Base-by-base conservation (phyloP, 169 alveolate genomes). In the Plasmodium blacklocki region DNA sequence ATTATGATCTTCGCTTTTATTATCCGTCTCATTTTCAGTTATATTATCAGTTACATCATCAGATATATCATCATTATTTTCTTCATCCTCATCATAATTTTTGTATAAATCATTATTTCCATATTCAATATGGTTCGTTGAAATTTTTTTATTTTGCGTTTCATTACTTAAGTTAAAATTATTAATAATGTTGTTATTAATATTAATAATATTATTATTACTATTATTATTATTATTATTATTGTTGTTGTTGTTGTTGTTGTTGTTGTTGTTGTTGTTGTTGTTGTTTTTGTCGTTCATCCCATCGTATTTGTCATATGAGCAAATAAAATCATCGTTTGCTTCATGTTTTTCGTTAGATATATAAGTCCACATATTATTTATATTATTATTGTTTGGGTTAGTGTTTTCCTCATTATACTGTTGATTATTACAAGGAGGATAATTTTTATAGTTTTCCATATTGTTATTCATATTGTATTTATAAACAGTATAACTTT, bases 301-400 rank as follows among this genome's bases (percentile, higher is more conserved):
- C n/a, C 62, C 23, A n/a, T 54, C 78, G 39, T 50, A 21, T 71
- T 58, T 78, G 47, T 78, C 74, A 45, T 64, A 78, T 15, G 89
- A 78, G 19, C 89, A 47, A 52, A 78, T 66, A 23, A 59, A 15
- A 58, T 78, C 60, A 23, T 78, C 89, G 5, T 59, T 71, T 19
- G 49, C 67, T 66, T 78, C 89, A 45, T 64, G 76, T 15, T 78
- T 78, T 59, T 78, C 89, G 62, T 78, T 78, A n/a, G 89, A 78
- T 58, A 78, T 70, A 66, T 78, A 66, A 45, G 49, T 59, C 89
- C 89, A 78, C 11, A 54, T 39, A 60, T 60, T 62, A 32, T 39
- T 56, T 3, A 58, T 18, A 18, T 54, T 47, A 58, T 39, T 14
- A 19, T 21, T 78, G 15, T 21, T 29, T 12, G 32, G n/a, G 32